Evolutionary conservation across 2,329 filamentous ascomycete genomes (phyloP).

Genomic region (Sarocladium oryzae): DNA sequence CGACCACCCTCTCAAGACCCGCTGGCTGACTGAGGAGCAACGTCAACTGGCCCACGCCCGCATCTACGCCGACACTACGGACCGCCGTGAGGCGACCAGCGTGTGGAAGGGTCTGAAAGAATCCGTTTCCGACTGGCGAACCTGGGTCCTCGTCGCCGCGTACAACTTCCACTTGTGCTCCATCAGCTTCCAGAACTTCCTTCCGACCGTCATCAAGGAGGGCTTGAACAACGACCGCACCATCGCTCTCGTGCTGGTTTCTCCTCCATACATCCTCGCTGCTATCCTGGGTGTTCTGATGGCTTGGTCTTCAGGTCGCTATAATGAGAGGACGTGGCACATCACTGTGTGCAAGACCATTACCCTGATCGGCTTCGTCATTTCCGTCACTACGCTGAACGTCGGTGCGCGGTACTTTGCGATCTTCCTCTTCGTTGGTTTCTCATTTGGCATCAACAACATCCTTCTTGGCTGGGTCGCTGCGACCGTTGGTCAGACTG

Average conservation of each 20-base stretch:
- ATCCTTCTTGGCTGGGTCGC: conserved; percentile 31
- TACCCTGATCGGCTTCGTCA: conserved; percentile 49
- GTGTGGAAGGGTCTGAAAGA: conserved; percentile 36
- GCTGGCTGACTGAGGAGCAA: conserved; percentile 36
- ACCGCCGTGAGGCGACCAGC: conserved; percentile 31
- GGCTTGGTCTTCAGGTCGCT: conserved; percentile 33
- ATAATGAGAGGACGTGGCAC: conserved; percentile 36
- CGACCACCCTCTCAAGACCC: conserved; percentile 35
- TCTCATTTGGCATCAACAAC: conserved; percentile 29
- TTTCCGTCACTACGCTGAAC: conserved; percentile 49
- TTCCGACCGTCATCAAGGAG: conserved; percentile 22
- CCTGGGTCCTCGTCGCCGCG: conserved; percentile 44
- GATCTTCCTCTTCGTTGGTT: conserved; percentile 24
- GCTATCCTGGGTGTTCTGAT: conserved; percentile 32
- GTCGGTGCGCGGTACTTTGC: conserved; percentile 37
- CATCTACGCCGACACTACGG: conserved; percentile 39
- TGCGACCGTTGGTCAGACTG: conserved; percentile 30
- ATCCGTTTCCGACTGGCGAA: conserved; percentile 37
- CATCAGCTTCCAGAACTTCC: conserved; percentile 36
- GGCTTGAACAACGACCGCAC: conserved; percentile 20
- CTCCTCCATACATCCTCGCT: conserved; percentile 40
- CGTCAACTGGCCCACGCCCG: conserved; percentile 34
- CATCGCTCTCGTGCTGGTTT: conserved; percentile 24
- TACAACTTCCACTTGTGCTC: conserved; percentile 44
- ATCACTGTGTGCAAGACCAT: conserved; percentile 49